Base-by-base conservation (phyloP, 129 eudicot genomes). In the Glebionis coronaria region DNA sequence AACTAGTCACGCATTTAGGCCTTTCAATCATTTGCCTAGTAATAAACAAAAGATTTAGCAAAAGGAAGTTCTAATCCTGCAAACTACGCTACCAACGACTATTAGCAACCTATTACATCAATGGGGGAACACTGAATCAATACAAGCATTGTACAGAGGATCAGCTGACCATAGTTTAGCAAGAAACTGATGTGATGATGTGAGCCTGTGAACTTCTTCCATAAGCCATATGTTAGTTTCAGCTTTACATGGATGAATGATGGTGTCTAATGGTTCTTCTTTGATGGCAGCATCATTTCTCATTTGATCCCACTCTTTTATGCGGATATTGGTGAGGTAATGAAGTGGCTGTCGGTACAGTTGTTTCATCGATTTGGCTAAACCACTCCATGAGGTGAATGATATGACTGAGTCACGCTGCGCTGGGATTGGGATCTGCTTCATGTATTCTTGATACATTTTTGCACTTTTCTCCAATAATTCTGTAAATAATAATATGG, bases 161-260 rank as follows among this genome's bases (percentile, higher is more conserved):
- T 91, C 83, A 18, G 70, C 70, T 35, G 25, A 50, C 97, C 97
- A 87, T 21, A 82, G 82, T 66, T 69, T 69, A 31, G 81, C 80
- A 11, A 91, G 76, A 73, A 74, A 76, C 57, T 69, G 82, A 57
- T 80, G 69, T 35, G 83, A 83, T 1, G 90, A 12, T 27, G 95
- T 85, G 15, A 70, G 82, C 71, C 94, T 82, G 68, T 88, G 96
- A 65, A 74, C 83, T 73, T 91, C 94, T 84, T 88, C 97, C 40
- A 88, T 80, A 25, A 91, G 80, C 97, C 97, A 91, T 12, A 91
- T 81, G 79, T 44, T 78, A 27, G 84, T 74, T 76, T 91, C 97
- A 1, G 97, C 97, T 76, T 88, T 85, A 63, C 71, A 54, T 2
- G 96, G 96, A 73, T 83, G 94, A 44, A 85, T 75, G 9, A 83